Evolutionary conservation across 2,329 filamentous ascomycete genomes (phyloP).

Genomic region (Onygena corvina): DNA sequence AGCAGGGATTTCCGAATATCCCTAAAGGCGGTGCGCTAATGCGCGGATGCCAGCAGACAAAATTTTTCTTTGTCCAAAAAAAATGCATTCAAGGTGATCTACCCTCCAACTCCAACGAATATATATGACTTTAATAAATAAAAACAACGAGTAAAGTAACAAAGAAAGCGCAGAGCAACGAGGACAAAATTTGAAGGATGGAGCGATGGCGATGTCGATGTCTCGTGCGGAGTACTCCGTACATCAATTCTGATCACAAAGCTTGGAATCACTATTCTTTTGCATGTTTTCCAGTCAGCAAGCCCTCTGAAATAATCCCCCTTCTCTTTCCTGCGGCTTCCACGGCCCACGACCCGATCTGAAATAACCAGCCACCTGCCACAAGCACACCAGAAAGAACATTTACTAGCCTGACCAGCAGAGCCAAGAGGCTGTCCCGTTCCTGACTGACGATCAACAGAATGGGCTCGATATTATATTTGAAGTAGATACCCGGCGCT

Average conservation of each 20-base stretch:
- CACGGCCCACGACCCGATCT: slow-evolving; percentile 62
- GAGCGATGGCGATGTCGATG: too few relatives aligned
- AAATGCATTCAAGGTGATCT: not conserved
- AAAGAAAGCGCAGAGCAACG: not conserved
- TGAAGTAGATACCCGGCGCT: slow-evolving; percentile 90
- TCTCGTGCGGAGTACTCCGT: too few relatives aligned
- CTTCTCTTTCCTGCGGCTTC: slow-evolving; percentile 38
- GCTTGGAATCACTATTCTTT: slow-evolving; percentile 22
- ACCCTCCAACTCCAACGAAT: not conserved
- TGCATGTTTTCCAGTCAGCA: slow-evolving; percentile 35
- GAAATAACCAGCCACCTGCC: slow-evolving; percentile 85
- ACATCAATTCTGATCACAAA: too few relatives aligned
- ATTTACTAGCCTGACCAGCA: slow-evolving; percentile 77
- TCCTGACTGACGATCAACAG: slow-evolving; percentile 73
- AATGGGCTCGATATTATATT: slow-evolving; percentile 97
- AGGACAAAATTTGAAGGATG: not conserved
- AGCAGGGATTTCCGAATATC: slow-evolving; percentile 2
- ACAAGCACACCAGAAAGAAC: slow-evolving; percentile 84
- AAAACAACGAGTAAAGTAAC: not conserved
- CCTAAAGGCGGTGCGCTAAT: not conserved
- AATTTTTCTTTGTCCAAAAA: not conserved
- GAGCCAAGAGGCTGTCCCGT: slow-evolving; percentile 58
- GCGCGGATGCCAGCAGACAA: not conserved
- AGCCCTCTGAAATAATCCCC: slow-evolving; percentile 34
- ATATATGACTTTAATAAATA: not conserved